Conservation (phyloP, 805 yeast genomes). For the Suhomyces canberraensis region DNA sequence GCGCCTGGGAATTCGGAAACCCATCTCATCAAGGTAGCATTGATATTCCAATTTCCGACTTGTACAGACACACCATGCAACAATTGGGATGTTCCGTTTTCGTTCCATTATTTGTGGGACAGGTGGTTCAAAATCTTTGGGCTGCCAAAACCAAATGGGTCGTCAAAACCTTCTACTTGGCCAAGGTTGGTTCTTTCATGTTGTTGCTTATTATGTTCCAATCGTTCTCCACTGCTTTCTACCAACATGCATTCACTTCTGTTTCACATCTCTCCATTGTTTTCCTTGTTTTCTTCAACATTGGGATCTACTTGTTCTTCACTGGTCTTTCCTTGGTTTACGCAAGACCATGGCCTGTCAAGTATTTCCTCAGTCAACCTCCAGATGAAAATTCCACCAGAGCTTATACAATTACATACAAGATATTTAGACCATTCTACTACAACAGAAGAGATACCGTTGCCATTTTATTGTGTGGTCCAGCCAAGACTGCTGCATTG, state of each 20-base stretch:
- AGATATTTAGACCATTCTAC: constrained; percentile 59
- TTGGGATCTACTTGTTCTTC: constrained; percentile 76
- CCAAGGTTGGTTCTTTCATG: constrained; percentile 78
- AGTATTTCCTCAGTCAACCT: constrained; percentile 36
- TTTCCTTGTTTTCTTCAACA: constrained; percentile 76
- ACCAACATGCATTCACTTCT: constrained; percentile 71
- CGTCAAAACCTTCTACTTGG: constrained; percentile 53
- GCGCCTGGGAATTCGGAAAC: constrained; percentile 73
- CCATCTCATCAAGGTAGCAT: constrained; percentile 57
- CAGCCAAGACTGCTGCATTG: constrained; percentile 90
- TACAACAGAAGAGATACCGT: constrained; percentile 71
- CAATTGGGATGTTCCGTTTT: constrained; percentile 83
- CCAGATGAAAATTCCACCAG: constrained; percentile 48
- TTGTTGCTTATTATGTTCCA: constrained; percentile 72
- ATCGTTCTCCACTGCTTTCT: constrained; percentile 84
- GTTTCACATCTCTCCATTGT: constrained; percentile 69
- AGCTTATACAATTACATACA: constrained; percentile 44
- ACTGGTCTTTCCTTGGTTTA: constrained; percentile 57
- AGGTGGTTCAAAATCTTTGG: constrained; percentile 66
- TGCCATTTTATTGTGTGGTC: constrained; percentile 81
- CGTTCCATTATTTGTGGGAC: constrained; percentile 87
- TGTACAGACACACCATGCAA: constrained; percentile 78
- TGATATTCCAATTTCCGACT: constrained; percentile 43
- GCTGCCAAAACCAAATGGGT: constrained; percentile 65
- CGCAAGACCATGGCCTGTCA: constrained; percentile 59